These are phyloP conservation scores for Auriscalpium microsporum DNA, from an alignment of 768 basidiomycete species.

Conservation along the genomic window DNA sequence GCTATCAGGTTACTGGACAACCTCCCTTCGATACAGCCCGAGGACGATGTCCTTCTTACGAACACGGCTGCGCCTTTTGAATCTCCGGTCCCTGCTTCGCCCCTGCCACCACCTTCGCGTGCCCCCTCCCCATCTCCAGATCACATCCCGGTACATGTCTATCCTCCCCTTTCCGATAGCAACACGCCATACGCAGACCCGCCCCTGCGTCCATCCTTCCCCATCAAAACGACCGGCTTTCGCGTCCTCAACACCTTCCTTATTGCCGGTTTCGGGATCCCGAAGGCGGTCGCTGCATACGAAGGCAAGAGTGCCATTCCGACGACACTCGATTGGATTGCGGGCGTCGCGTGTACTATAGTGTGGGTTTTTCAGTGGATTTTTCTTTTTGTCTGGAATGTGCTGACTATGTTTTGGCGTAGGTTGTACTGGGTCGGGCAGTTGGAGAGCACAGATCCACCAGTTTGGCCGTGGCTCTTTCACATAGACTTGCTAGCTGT, in stretches of 20 bases:
- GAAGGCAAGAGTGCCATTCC: neutral
- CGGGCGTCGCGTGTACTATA: neutral
- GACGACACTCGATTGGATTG: conserved; percentile 1
- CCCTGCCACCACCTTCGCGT: too few relatives aligned
- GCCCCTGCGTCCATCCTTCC: neutral
- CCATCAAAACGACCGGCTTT: neutral
- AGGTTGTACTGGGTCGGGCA: conserved; percentile 1
- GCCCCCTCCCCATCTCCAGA: too few relatives aligned
- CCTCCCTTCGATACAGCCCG: too few relatives aligned
- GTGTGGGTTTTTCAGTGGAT: neutral
- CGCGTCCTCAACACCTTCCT: neutral
- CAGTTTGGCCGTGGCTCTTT: neutral
- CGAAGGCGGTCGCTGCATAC: neutral
- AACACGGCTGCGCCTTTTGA: too few relatives aligned
- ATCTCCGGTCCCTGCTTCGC: too few relatives aligned
- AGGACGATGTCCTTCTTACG: too few relatives aligned
- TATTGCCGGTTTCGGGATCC: neutral
- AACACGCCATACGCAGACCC: too few relatives aligned
- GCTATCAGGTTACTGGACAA: too few relatives aligned
- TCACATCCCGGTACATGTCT: too few relatives aligned
- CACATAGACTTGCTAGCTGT: neutral
- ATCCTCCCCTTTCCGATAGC: too few relatives aligned
- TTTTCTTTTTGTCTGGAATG: too few relatives aligned
- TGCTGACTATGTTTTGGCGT: neutral
- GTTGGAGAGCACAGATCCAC: neutral